Evolutionary conservation across 345 rosid species (phyloP).

Genomic region (Fremontodendron californicum): DNA sequence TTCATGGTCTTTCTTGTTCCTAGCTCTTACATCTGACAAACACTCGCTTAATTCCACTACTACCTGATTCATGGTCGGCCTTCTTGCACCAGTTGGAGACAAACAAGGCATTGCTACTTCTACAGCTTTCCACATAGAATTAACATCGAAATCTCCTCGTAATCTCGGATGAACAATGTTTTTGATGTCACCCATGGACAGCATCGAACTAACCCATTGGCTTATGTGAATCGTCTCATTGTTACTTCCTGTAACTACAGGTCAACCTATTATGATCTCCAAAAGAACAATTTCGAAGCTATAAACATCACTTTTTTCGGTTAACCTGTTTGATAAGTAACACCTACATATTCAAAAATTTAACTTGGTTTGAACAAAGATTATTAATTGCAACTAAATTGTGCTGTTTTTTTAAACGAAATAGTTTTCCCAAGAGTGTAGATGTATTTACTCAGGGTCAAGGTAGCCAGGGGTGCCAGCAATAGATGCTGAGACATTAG

Average conservation of each 20-base stretch:
- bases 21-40: constrained; percentile 24
- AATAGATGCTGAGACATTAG: too few species aligned
- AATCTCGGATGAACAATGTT: constrained; percentile 49
- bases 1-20: constrained; percentile 16
- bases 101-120: constrained; percentile 51
- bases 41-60: constrained; percentile 41
- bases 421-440: too few species aligned
- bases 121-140: constrained; percentile 48
- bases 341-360: constrained; percentile 18
- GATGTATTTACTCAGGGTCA: too few species aligned
- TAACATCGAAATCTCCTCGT: constrained; percentile 29
- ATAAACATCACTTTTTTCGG: constrained; percentile 52
- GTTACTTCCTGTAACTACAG: constrained; percentile 27
- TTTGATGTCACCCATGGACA: constrained; percentile 43
- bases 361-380: background rate
- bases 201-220: constrained; percentile 38
- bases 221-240: constrained; percentile 29
- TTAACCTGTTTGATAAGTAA: constrained; percentile 30
- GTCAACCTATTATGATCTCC: constrained; percentile 44
- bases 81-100: constrained; percentile 21
- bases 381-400: too few species aligned
- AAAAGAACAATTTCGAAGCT: constrained; percentile 53
- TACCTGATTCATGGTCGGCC: constrained; percentile 48
- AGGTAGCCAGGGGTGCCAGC: too few species aligned
- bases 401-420: too few species aligned